A percentile compares a stretch with the other conserved stretches of the same genome.
Conservation (phyloP, 2,329 filamentous ascomycete species). For the Didymella arachidicola region DNA sequence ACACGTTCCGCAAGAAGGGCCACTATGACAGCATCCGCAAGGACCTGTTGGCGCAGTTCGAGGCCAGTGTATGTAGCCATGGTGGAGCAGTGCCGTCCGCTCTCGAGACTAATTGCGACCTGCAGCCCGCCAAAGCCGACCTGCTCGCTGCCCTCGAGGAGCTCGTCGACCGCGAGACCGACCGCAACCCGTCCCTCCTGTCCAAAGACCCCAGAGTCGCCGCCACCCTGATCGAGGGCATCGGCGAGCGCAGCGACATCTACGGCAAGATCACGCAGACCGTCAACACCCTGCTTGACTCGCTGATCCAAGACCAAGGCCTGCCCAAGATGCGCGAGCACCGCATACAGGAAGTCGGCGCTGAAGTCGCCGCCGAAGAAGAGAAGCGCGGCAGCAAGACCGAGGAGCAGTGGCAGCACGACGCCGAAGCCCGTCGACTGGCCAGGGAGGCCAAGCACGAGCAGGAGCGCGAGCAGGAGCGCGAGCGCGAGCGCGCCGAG, state of each 20-base stretch:
- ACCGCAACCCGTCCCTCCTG: conserved; percentile 75
- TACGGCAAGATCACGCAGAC: conserved; percentile 75
- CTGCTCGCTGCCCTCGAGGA: conserved; percentile 72
- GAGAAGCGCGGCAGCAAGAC: conserved; percentile 71
- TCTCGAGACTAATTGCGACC: neutral
- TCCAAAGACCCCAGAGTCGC: conserved; percentile 77
- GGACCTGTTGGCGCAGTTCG: conserved; percentile 77
- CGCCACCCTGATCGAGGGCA: conserved; percentile 77
- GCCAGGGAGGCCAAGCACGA: conserved; percentile 69
- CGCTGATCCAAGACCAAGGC: conserved; percentile 66
- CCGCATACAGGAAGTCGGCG: conserved; percentile 71
- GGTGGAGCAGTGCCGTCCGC: neutral
- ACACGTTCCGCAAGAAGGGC: conserved; percentile 85
- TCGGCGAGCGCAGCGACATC: conserved; percentile 76
- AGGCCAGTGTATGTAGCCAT: conserved; percentile 64
- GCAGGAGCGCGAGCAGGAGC: conserved; percentile 67
- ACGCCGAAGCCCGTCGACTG: conserved; percentile 67
- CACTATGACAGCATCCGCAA: conserved; percentile 82
- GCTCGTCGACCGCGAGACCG: conserved; percentile 76
- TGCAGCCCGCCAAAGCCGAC: conserved; percentile 73
- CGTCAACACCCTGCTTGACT: conserved; percentile 72
- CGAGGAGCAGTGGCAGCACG: conserved; percentile 75
- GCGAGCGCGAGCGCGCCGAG: conserved; percentile 61
- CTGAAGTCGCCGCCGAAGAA: conserved; percentile 72
- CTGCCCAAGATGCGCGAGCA: conserved; percentile 74